These are phyloP conservation scores for Haematococcus lacustris DNA, from an alignment of 139 green algal genomes.

Conservation along the genomic window DNA sequence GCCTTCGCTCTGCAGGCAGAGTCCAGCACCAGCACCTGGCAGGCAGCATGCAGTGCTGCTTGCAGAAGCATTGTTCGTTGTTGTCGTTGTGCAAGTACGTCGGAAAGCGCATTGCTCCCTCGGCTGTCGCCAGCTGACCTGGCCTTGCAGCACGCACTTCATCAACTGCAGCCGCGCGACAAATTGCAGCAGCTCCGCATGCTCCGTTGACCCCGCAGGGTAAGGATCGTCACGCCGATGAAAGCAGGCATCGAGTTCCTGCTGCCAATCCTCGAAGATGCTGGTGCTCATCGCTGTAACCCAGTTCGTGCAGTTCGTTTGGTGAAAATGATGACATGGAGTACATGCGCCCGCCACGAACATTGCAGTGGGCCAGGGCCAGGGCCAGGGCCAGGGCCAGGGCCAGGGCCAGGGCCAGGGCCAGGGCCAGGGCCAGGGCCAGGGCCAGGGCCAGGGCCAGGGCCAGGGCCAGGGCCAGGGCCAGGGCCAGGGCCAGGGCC, in stretches of 20 bases:
- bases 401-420: no score
- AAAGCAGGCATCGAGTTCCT: conserved; percentile 20
- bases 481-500: no score
- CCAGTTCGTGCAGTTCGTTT: no score
- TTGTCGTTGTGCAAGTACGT: no score
- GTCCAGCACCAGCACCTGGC: not conserved
- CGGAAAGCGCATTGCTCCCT: not conserved
- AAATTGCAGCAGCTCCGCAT: conserved; percentile 18
- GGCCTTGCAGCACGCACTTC: not conserved
- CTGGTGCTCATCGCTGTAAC: no score
- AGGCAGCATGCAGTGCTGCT: not conserved
- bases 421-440: no score
- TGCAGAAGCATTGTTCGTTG: not conserved
- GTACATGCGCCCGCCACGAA: no score
- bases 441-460: no score
- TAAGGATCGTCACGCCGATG: conserved; percentile 5
- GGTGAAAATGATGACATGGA: no score
- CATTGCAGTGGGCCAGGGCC: no score
- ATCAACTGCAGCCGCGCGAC: conserved; percentile 5
- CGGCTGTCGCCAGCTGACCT: not conserved
- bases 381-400: no score
- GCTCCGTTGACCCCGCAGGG: conserved; percentile 15
- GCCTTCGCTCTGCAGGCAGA: not conserved
- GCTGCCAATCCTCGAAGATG: conserved; percentile 10
- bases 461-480: no score